A percentile compares a stretch with the other conserved stretches of the same genome.
Evolutionary conservation across 78 protist genomes (phyloP).

Genomic region (Emiliania huxleyi): DNA sequence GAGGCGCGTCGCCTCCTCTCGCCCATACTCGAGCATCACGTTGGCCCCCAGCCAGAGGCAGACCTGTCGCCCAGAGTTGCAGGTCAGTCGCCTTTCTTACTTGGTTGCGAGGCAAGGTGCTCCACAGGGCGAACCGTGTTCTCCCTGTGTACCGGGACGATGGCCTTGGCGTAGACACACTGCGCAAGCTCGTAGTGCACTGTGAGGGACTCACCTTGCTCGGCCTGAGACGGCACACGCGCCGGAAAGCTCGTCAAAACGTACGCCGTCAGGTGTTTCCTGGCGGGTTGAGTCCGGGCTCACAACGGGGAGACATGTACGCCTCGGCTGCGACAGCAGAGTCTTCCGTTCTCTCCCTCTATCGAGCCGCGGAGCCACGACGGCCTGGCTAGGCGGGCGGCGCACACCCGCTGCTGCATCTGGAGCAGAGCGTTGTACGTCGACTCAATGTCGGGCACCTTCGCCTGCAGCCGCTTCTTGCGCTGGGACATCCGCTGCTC

Average conservation of each 20-base stretch:
- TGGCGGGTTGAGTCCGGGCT: too few relatives aligned
- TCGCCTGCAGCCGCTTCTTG: neutral
- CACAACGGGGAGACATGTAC: too few relatives aligned
- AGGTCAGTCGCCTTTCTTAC: too few relatives aligned
- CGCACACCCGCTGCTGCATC: neutral
- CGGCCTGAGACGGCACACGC: neutral
- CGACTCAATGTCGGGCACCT: conserved; percentile 37
- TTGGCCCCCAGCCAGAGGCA: conserved; percentile 52
- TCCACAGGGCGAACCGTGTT: too few relatives aligned
- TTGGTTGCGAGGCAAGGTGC: too few relatives aligned
- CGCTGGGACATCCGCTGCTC: neutral
- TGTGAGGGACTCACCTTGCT: neutral
- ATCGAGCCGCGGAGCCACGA: too few relatives aligned
- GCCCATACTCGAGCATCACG: conserved; percentile 41
- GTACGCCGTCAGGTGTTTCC: too few relatives aligned
- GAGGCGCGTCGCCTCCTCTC: conserved; percentile 38
- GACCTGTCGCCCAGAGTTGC: too few relatives aligned
- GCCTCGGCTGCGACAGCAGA: too few relatives aligned
- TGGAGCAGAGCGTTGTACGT: neutral
- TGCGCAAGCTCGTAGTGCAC: conserved; percentile 23
- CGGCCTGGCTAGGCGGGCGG: too few relatives aligned
- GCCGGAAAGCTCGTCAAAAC: too few relatives aligned
- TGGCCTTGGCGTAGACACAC: conserved; percentile 1
- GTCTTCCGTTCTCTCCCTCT: too few relatives aligned
- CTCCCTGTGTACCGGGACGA: neutral